Percentiles rank a stretch among this genome's conserved stretches.
phyloP scores from a whole-genome alignment of 345 rosid species.

The Eucalyptus fibrosa region DNA sequence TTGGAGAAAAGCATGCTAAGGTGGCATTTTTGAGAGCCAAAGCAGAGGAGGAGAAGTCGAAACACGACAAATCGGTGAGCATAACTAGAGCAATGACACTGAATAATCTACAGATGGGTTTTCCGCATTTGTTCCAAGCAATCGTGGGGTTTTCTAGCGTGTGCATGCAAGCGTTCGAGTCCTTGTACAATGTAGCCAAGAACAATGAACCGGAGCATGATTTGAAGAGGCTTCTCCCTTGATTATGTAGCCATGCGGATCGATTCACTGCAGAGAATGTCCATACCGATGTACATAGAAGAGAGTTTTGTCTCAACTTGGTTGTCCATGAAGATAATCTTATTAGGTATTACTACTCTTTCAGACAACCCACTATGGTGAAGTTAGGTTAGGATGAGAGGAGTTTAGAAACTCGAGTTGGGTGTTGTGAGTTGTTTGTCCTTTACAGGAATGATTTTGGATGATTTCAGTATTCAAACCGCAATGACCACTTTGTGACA shows the following conservation, averaged over 20 bases:
- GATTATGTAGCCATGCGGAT: not conserved
- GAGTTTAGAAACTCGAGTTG: not conserved
- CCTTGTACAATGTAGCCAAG: constrained; percentile 69
- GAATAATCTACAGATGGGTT: constrained; percentile 88
- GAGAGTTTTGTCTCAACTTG: not conserved
- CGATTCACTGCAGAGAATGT: not conserved
- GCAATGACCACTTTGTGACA: not conserved
- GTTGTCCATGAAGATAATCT: not conserved
- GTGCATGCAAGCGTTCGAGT: constrained; percentile 81
- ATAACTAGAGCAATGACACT: constrained; percentile 77
- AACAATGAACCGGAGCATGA: constrained; percentile 28
- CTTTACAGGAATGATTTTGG: not conserved
- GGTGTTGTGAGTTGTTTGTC: not conserved
- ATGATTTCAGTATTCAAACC: not conserved
- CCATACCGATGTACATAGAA: not conserved
- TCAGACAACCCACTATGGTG: not conserved
- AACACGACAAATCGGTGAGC: constrained; percentile 64
- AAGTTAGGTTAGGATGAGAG: not conserved
- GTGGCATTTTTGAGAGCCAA: constrained; percentile 47
- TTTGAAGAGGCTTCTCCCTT: constrained; percentile 37
- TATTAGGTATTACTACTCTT: not conserved
- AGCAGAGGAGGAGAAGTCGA: constrained; percentile 80
- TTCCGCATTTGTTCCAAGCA: constrained; percentile 86
- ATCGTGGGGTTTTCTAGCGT: constrained; percentile 90
- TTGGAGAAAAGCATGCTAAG: constrained; percentile 53